A percentile compares a stretch with the other conserved stretches of the same genome.
These are phyloP conservation scores for Aspergillus conjunctus DNA, from an alignment of 495 filamentous ascomycete species.

Conservation along the genomic window DNA sequence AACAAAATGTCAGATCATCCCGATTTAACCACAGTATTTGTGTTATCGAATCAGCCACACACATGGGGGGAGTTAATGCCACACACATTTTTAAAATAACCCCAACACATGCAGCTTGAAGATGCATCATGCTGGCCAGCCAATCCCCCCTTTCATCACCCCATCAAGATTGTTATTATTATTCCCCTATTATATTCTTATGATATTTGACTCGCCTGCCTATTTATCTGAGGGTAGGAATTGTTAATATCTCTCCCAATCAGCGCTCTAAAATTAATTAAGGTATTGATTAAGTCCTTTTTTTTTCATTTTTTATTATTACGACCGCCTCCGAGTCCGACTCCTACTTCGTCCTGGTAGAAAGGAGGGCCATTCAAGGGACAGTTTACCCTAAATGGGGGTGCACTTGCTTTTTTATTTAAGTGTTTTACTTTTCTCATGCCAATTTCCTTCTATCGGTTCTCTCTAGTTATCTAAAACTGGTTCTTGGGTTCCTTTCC, in stretches of 20 bases:
- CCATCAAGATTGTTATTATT: conserved; percentile 6
- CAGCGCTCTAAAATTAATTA: not conserved
- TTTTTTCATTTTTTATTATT: not conserved
- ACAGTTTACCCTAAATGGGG: not conserved
- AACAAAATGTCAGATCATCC: too few relatives aligned
- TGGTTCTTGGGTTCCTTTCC: conserved; percentile 11
- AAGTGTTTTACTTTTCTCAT: not conserved
- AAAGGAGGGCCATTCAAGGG: not conserved
- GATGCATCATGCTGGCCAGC: not conserved
- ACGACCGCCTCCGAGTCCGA: too few relatives aligned
- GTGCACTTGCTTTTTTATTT: not conserved
- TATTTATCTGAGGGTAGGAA: not conserved
- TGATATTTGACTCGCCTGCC: not conserved
- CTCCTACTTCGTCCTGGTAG: too few relatives aligned
- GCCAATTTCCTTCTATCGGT: not conserved
- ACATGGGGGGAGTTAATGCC: conserved; percentile 1
- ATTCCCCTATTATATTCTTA: not conserved
- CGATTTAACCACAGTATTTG: too few relatives aligned
- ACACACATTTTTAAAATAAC: conserved; percentile 7
- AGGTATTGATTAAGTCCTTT: not conserved
- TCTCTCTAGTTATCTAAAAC: conserved; percentile 3
- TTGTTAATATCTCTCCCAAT: conserved; percentile 4
- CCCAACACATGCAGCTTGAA: not conserved
- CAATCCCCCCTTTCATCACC: conserved; percentile 7
- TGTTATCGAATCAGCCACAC: not conserved